phyloP scores from a whole-genome alignment of 2,329 filamentous ascomycete genomes.

The Aspergillus neoniger region DNA sequence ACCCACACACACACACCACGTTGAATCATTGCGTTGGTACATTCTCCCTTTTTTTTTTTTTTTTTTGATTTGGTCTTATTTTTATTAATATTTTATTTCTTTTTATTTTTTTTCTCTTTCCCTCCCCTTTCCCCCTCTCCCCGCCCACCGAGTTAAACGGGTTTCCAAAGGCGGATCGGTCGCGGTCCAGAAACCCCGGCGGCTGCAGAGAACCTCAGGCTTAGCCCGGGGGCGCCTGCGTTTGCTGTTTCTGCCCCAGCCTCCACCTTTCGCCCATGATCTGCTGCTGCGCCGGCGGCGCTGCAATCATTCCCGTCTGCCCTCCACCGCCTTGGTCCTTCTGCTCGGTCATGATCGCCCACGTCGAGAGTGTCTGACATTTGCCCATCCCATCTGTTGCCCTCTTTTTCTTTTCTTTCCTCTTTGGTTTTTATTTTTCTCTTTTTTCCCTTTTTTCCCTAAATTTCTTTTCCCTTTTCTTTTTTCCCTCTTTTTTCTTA shows the following conservation, averaged over 20 bases:
- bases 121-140: slow-evolving; percentile 10
- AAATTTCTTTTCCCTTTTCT: slow-evolving; percentile 12
- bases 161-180: slow-evolving; percentile 11
- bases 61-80: not conserved
- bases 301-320: slow-evolving; percentile 17
- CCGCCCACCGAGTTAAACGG: slow-evolving; percentile 12
- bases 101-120: slow-evolving; percentile 14
- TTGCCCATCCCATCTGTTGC: slow-evolving; percentile 33
- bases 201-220: slow-evolving; percentile 20
- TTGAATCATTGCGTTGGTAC: slow-evolving; percentile 4
- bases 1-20: not conserved
- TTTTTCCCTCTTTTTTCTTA: not conserved
- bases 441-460: slow-evolving; percentile 27
- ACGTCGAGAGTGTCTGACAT: slow-evolving; percentile 20
- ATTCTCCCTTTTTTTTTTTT: not conserved
- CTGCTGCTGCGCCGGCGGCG: slow-evolving; percentile 20
- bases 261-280: slow-evolving; percentile 33
- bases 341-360: slow-evolving; percentile 22
- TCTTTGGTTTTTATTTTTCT: slow-evolving; percentile 25
- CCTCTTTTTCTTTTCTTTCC: slow-evolving; percentile 12
- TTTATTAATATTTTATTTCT: not conserved
- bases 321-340: slow-evolving; percentile 18
- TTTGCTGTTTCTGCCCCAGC: slow-evolving; percentile 27
- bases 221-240: slow-evolving; percentile 19
- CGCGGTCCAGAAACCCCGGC: slow-evolving; percentile 18